Conservation (phyloP, 2,329 filamentous ascomycete genomes). For the Fusarium continuum region DNA sequence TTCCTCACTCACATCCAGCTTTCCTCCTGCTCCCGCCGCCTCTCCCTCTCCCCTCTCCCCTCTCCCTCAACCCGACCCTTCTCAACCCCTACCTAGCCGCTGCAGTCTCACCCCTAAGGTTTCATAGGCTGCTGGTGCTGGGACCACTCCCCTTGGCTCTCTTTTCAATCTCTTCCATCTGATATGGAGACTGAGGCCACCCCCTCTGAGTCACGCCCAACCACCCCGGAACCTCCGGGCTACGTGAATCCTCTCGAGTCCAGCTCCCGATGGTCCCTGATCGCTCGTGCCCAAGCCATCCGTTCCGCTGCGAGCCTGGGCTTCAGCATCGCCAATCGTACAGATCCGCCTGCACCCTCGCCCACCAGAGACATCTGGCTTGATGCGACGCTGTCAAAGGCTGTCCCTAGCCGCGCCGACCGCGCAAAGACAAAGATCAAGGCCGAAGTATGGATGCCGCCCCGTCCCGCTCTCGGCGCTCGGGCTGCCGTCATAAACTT, state of each 20-base stretch:
- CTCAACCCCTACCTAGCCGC: slow-evolving; percentile 12
- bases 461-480: slow-evolving; percentile 46
- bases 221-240: slow-evolving; percentile 47
- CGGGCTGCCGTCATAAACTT: slow-evolving; percentile 70
- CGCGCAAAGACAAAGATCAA: slow-evolving; percentile 50
- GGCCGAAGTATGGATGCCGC: slow-evolving; percentile 58
- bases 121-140: slow-evolving; percentile 10
- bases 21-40: not conserved
- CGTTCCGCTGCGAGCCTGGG: slow-evolving; percentile 56
- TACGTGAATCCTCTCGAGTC: slow-evolving; percentile 57
- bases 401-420: slow-evolving; percentile 46
- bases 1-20: slow-evolving; percentile 15
- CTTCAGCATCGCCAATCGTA: slow-evolving; percentile 55
- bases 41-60: not conserved
- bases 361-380: slow-evolving; percentile 53
- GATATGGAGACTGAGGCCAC: slow-evolving; percentile 43
- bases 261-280: slow-evolving; percentile 55
- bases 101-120: slow-evolving; percentile 21
- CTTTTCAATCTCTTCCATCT: slow-evolving; percentile 9
- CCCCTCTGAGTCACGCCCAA: slow-evolving; percentile 44
- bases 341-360: slow-evolving; percentile 51
- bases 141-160: slow-evolving; percentile 21
- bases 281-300: slow-evolving; percentile 54
- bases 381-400: slow-evolving; percentile 53
- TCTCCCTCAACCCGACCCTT: slow-evolving; percentile 1